Evolutionary conservation across 768 basidiomycete species (phyloP), one percentile per base, ranked within the genome.

Genomic region (Macrocybe gigantea): DNA sequence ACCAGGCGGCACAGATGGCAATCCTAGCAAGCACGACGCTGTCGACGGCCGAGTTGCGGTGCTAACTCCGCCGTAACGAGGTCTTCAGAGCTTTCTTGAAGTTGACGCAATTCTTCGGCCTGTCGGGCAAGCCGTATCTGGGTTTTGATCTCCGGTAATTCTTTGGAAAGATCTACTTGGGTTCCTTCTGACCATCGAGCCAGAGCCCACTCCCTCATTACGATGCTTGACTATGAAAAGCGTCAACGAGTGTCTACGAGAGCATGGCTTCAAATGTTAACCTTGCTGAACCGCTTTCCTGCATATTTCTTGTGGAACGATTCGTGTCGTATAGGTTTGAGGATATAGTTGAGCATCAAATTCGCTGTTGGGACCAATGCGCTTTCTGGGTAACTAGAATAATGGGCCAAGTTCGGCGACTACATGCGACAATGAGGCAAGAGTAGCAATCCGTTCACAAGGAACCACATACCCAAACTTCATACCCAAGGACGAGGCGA

Each of bases 261-360:
- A 6, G 40, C 12, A 43, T 41, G 36, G 51, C 42, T 22, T 41
- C 36, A 10, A 2, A 49, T 53, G 50, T 51, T 5, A 37, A 93
- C 91, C 79, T 94, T 95, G 70, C 85, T 74, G 68, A 80, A 92
- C 43, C 85, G 90, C 66, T 91, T 94, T 11, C 86, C 81, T 0
- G 91, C 85, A 58, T 95, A 99, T 66, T 99, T 98, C 72, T 91
- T 87, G 71, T 79, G 79, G 66, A 98, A 91, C n/a, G 85, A 84
- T 48, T 90, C 83, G 50, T 94, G 88, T 39, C 77, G 76, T 44
- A 84, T 61, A 4, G 85, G 82, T 61, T 87, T 88, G 45, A 96
- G 73, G 55, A 97, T 75, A 62, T 93, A 95, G 64, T 93, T 90
- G 53, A 97, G 62, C 90, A 98, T 94, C 57, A 93, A 56, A 64